A percentile compares a stretch with the other conserved stretches of the same genome.
These are phyloP conservation scores for Calonectria ilicicola DNA, from an alignment of 2,329 filamentous ascomycete species.

Conservation along the genomic window DNA sequence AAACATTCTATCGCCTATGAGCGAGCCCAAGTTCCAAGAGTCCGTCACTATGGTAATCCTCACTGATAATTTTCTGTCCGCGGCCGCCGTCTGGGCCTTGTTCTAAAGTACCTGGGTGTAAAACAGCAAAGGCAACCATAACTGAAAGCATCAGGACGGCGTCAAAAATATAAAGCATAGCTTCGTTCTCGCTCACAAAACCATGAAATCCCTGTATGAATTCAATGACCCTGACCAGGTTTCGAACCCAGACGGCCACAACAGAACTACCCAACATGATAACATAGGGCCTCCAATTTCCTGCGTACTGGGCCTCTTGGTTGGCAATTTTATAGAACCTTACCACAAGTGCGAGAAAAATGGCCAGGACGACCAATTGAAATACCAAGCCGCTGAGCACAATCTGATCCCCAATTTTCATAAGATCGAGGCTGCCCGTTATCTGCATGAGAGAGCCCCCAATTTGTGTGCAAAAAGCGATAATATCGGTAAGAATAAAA, in stretches of 20 bases:
- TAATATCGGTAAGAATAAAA: slow-evolving; percentile 8
- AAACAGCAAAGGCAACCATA: neutral
- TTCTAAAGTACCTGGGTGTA: neutral
- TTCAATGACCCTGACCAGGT: slow-evolving; percentile 23
- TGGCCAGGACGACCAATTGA: neutral
- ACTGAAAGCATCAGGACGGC: neutral
- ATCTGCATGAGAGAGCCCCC: slow-evolving; percentile 9
- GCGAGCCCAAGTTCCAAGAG: neutral
- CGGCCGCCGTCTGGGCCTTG: neutral
- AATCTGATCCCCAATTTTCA: slow-evolving; percentile 13
- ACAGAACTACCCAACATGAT: slow-evolving; percentile 1
- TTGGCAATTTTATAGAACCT: neutral
- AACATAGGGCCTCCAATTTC: slow-evolving; percentile 8
- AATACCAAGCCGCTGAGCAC: slow-evolving; percentile 9
- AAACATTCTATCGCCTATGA: neutral
- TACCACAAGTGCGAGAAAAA: neutral
- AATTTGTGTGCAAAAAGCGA: slow-evolving; percentile 12
- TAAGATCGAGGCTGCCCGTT: slow-evolving; percentile 3
- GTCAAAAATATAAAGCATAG: slow-evolving; percentile 15
- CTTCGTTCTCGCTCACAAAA: slow-evolving; percentile 18
- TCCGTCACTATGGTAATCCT: neutral
- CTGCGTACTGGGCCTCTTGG: neutral
- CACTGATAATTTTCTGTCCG: neutral
- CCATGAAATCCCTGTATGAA: slow-evolving; percentile 24
- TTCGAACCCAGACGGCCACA: slow-evolving; percentile 21